Conservation (phyloP, 371 early-diverging fungal genomes). For the Circinella umbellata region DNA sequence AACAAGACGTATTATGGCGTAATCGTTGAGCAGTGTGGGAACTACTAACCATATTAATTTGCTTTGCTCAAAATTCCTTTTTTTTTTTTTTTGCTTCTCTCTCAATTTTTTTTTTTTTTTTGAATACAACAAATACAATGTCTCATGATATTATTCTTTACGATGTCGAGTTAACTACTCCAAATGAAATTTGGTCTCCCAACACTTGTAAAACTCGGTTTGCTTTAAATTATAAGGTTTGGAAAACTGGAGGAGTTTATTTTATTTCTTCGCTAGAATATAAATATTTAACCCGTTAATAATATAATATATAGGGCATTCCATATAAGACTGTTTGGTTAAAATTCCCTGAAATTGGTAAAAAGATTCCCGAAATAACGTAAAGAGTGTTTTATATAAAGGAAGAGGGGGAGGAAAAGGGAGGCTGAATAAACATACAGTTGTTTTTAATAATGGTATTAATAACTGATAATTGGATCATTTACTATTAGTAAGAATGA, state of each 20-base stretch:
- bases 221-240: constrained; percentile 28
- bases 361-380: constrained; percentile 20
- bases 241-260: too few relatives aligned
- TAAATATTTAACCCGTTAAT: too few relatives aligned
- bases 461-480: not conserved
- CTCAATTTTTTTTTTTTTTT: not conserved
- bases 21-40: not conserved
- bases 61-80: too few relatives aligned
- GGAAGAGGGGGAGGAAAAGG: not conserved
- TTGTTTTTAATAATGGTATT: too few relatives aligned
- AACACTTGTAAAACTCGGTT: constrained; percentile 29
- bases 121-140: constrained; percentile 10
- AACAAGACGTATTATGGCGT: too few relatives aligned
- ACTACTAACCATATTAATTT: too few relatives aligned
- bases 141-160: constrained; percentile 18
- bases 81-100: too few relatives aligned
- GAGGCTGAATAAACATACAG: too few relatives aligned
- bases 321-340: constrained; percentile 22
- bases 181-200: constrained; percentile 20
- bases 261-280: too few relatives aligned
- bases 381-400: not conserved
- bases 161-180: constrained; percentile 15
- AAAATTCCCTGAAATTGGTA: constrained; percentile 8
- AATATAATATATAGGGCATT: constrained; percentile 16
- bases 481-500: constrained; percentile 14